Base-by-base conservation (phyloP, 805 yeast species). In the Wickerhamomyces hampshirensis region DNA sequence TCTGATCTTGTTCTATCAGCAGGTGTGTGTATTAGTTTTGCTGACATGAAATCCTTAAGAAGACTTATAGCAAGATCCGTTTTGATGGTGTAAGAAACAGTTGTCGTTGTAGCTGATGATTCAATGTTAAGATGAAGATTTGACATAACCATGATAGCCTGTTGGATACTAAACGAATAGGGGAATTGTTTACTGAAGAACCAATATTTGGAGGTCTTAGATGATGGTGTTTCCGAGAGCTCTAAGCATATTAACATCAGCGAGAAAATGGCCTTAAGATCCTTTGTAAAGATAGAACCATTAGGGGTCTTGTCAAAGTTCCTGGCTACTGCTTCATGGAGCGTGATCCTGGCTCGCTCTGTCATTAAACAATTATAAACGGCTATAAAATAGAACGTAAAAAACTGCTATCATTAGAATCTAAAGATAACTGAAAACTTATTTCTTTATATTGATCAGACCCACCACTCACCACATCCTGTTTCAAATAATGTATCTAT, bases 1-100 rank as follows among this genome's bases (percentile, higher is more conserved):
- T 55, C 60, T 11, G 54, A 44, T 29, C 83, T 55, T 0, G 95
- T 86, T 48, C 91, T 63, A 43, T 83, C 88, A 3, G 75, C 73
- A 0, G 95, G 95, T 11, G 75, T 73, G 53, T 87, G 95, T 8
- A 87, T 46, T 2, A 86, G 58, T 43, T 75, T 77, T 0, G 85
- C 81, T 2, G 63, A 62, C 66, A 73, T 77, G 50, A 80, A 83
- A 18, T 63, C 56, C 23, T 60, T 60, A 4, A 84, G 37, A 11
- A 82, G 53, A 1, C 63, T 61, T 5, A 48, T 33, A 0, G 80
- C 84, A 31, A 77, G 53, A 5, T 69, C 73, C 0, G 65, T 56
- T 36, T 69, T 73, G 23, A 83, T 73, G 5, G 65, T 56, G 47
- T 79, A 82, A 0, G 76, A 66, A 3, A 80, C 67, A 4, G 70